Base-by-base conservation (phyloP, 345 rosid genomes). In the Aquilaria malaccensis region DNA sequence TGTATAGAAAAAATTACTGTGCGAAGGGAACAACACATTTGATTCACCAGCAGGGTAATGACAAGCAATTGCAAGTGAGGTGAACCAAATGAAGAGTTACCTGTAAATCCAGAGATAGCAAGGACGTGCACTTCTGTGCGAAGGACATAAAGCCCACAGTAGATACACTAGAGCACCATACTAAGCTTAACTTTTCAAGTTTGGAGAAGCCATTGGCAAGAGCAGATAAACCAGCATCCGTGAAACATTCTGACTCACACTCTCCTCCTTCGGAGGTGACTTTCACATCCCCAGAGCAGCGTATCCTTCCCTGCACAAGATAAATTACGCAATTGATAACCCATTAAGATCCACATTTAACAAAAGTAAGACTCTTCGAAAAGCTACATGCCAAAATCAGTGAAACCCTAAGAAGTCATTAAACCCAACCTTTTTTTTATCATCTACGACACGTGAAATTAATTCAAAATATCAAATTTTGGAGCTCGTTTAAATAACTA, bases 71-170 rank as follows among this genome's bases (percentile, higher is more conserved):
- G 56, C 30, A 12, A 30, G 29, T 14, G 14, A 5, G 22, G 3
- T 10, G 29, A 55, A 37, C 7, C 43, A 37, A 53, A 55, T 0
- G n/a, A 30, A 12, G 13, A 30, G 50, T 57, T 74, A 86, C 96
- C 92, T 92, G 96, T 62, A 89, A 71, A 80, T 92, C 96, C 74
- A 89, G 77, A 68, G 95, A 82, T 64, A 53, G 86, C 73, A 89
- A 80, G 62, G 63, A 79, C 52, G 59, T 62, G 65, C 96, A 92
- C 65, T 65, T 85, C 65, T 76, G 69, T 50, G 89, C 87, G 69
- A 92, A 74, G 63, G 85, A 83, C 55, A 52, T 52, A 66, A 92
- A 72, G 50, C 98, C 98, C 58, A 48, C 32, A 72, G 85, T 85
- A 51, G 98, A 75, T 67, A 92, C 67, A 62, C 74, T 76, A 10